Evolutionary conservation across 2,329 filamentous ascomycete species (phyloP), one percentile per base, ranked within the genome.

Genomic region (Phialemoniopsis sp.): DNA sequence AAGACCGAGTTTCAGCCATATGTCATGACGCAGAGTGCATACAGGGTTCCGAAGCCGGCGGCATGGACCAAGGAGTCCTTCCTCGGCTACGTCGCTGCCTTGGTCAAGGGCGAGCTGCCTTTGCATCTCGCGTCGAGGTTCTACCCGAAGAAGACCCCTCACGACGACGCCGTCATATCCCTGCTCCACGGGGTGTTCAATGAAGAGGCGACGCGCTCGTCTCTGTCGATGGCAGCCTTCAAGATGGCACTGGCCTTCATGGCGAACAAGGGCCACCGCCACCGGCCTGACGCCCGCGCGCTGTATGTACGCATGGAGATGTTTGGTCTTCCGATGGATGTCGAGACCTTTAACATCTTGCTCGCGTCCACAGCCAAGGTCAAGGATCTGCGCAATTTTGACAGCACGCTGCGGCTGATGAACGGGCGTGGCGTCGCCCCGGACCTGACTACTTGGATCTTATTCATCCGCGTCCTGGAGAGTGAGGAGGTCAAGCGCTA

Each of bases 401-500:
- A 64, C 40, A 46, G 46, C 4, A 55, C 62, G 2, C 48, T 75
- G 13, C 46, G 52, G 13, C 55, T 60, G 41, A 75, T 77, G 72
- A 43, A 56, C 17, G 38, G 46, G 7, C 55, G 57, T 12, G 63
- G 59, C 35, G 59, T 64, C 33, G 44, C 47, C 19, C 68, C 72
- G 4, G 66, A 72, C 35, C 51, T 66, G 4, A 52, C 55, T 13
- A 75, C 73, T 0, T 77, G 73, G 73, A 46, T 68, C 3, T 57
- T 68, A 4, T 71, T 75, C 42, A 54, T 77, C 14, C 55, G 59
- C n/a, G 59, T 76, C 33, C 73, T 85, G 41, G 73, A 78, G 55
- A 73, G 73, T 10, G 79, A 82, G 51, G 70, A 76, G n/a, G 65
- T 70, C 36, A 62, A 64, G 37, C 63, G 65, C 17, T 66, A 70